These are phyloP conservation scores for Nicotiana obtusifolia DNA, from an alignment of 257 asterid species.

Conservation along the genomic window DNA sequence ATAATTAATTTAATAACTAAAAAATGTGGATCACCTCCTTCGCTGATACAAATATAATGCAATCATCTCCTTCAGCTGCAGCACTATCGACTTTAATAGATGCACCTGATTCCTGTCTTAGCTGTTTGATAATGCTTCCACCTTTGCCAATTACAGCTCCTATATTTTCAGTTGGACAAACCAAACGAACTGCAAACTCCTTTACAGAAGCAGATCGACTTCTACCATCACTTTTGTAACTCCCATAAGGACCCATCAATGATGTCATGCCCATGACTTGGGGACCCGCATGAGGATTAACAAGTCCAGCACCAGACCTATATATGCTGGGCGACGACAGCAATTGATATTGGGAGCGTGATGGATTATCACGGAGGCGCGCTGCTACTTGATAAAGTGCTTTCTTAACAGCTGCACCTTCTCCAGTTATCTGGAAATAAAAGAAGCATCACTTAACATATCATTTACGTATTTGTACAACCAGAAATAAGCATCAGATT, in stretches of 20 bases:
- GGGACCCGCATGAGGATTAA: conserved; percentile 44
- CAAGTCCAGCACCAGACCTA: conserved; percentile 56
- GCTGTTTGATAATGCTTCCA: conserved; percentile 64
- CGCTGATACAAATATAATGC: conserved; percentile 66
- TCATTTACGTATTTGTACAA: neutral
- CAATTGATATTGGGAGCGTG: conserved; percentile 69
- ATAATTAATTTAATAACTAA: neutral
- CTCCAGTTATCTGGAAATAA: conserved; percentile 64
- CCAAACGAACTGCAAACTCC: conserved; percentile 65
- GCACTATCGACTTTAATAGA: conserved; percentile 61
- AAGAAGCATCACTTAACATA: neutral
- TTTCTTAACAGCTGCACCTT: conserved; percentile 43
- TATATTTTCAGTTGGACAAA: conserved; percentile 70
- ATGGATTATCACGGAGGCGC: conserved; percentile 75
- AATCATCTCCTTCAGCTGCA: conserved; percentile 72
- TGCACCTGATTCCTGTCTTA: conserved; percentile 92
- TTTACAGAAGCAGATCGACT: conserved; percentile 43
- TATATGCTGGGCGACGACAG: conserved; percentile 64
- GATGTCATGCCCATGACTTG: conserved; percentile 37
- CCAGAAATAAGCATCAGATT: conserved; percentile 12
- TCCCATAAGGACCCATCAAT: conserved; percentile 58
- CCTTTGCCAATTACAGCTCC: conserved; percentile 95
- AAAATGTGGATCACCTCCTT: conserved; percentile 54
- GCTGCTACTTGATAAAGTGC: conserved; percentile 74
- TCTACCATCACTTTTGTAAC: conserved; percentile 37